These are phyloP conservation scores for Hansenula sp. DNA, from an alignment of 1,139 yeast species.

Conservation along the genomic window DNA sequence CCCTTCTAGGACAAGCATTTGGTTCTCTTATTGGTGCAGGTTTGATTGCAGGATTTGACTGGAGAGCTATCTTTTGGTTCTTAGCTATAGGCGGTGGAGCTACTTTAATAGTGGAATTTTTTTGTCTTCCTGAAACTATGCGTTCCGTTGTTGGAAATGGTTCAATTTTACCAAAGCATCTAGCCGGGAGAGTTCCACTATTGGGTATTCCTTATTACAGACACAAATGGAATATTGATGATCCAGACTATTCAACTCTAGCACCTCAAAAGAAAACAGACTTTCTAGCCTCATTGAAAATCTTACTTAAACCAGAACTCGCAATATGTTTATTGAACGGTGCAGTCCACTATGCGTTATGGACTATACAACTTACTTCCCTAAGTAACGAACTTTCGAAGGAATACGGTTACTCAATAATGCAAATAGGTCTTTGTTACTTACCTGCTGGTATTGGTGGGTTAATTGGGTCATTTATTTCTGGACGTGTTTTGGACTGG, in stretches of 20 bases:
- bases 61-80: slow-evolving; percentile 80
- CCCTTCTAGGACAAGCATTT: slow-evolving; percentile 66
- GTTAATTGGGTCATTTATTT: slow-evolving; percentile 41
- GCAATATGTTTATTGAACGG: slow-evolving; percentile 42
- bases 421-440: slow-evolving; percentile 60
- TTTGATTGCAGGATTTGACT: slow-evolving; percentile 51
- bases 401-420: slow-evolving; percentile 44
- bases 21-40: slow-evolving; percentile 77
- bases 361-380: slow-evolving; percentile 69
- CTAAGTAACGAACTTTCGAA: slow-evolving; percentile 49
- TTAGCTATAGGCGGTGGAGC: slow-evolving; percentile 55
- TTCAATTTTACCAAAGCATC: slow-evolving; percentile 39
- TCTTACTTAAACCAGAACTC: slow-evolving; percentile 34
- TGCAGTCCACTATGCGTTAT: slow-evolving; percentile 57
- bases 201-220: slow-evolving; percentile 22
- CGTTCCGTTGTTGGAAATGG: slow-evolving; percentile 68
- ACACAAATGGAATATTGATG: slow-evolving; percentile 24
- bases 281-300: slow-evolving; percentile 41
- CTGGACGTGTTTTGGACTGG: slow-evolving; percentile 46
- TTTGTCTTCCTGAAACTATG: slow-evolving; percentile 67
- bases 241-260: slow-evolving; percentile 27
- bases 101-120: slow-evolving; percentile 31
- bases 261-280: slow-evolving; percentile 28
- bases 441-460: slow-evolving; percentile 60
- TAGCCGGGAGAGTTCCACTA: slow-evolving; percentile 41